phyloP scores from a whole-genome alignment of 2,329 filamentous ascomycete genomes.

The Nemania sp. region DNA sequence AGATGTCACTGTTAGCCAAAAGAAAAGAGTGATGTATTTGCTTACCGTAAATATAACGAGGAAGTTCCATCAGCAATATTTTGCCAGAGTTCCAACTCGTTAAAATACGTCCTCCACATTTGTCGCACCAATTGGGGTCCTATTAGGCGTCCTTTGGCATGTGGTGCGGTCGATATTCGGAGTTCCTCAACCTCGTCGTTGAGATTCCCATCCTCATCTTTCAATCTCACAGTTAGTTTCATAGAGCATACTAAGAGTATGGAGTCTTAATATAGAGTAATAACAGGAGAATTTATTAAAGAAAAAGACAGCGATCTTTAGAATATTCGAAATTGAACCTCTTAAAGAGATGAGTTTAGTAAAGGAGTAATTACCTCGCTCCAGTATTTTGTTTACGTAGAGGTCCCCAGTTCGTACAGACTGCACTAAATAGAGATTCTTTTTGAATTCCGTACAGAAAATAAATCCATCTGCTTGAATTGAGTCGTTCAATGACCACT shows the following conservation, averaged over 20 bases:
- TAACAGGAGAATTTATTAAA: no score
- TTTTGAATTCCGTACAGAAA: background rate
- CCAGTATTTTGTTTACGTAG: background rate
- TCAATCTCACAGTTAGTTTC: no score
- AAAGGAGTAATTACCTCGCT: background rate
- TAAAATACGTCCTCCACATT: constrained; percentile 10
- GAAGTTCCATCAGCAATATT: background rate
- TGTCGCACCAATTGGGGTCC: background rate
- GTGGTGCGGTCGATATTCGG: constrained; percentile 4
- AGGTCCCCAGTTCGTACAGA: constrained; percentile 1
- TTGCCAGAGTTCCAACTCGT: constrained; percentile 2
- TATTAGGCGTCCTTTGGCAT: background rate
- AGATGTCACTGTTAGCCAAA: no score
- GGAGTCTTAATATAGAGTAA: no score
- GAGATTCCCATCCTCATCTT: no score
- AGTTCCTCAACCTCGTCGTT: background rate
- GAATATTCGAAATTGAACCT: no score
- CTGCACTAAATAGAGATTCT: background rate
- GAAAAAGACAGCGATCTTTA: no score
- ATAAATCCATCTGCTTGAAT: constrained; percentile 1
- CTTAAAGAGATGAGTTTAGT: no score
- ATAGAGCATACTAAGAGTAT: no score
- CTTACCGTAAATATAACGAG: constrained; percentile 15
- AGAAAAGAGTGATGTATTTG: background rate
- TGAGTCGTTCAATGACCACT: background rate